Evolutionary conservation across 2,329 filamentous ascomycete genomes (phyloP).

Genomic region (Pestalotiopsis sp.): DNA sequence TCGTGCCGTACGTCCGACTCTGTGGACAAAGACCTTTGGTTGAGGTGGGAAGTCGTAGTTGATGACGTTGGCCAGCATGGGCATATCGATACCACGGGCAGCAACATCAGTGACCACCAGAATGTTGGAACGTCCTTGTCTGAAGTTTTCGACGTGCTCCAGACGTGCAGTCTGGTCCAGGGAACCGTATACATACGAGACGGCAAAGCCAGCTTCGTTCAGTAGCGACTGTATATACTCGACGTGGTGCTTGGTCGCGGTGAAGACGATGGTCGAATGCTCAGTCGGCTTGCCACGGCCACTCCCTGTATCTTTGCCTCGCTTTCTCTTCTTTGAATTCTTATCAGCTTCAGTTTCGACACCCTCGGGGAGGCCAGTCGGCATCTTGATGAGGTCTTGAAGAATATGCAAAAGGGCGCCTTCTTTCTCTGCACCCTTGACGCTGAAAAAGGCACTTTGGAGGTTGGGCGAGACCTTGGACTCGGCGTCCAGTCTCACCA

Average conservation of each 20-base stretch:
- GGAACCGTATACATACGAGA: constrained; percentile 93
- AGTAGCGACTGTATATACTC: constrained; percentile 88
- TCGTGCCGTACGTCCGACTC: constrained; percentile 93
- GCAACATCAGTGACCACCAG: constrained; percentile 96
- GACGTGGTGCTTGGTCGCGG: constrained; percentile 95
- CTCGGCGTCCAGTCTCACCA: constrained; percentile 90
- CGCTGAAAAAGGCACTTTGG: constrained; percentile 91
- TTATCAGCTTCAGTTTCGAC: constrained; percentile 48
- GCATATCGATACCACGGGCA: constrained; percentile 96
- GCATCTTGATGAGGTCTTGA: constrained; percentile 91
- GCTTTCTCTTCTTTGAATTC: constrained; percentile 72
- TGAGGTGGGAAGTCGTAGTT: constrained; percentile 98
- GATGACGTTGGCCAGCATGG: constrained; percentile 92
- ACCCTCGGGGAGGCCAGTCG: constrained; percentile 62
- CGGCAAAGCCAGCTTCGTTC: constrained; percentile 78
- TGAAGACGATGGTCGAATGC: constrained; percentile 93
- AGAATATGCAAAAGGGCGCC: constrained; percentile 87
- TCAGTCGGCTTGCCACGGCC: constrained; percentile 74
- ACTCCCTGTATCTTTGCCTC: constrained; percentile 54
- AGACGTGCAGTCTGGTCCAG: constrained; percentile 92
- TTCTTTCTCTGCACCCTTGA: constrained; percentile 93
- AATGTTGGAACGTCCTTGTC: constrained; percentile 82
- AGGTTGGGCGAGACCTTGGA: constrained; percentile 95
- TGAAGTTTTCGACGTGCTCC: constrained; percentile 88
- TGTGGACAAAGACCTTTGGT: constrained; percentile 94